Base-by-base conservation (phyloP, 495 filamentous ascomycete genomes). In the Beverwykella pulmonaria region DNA sequence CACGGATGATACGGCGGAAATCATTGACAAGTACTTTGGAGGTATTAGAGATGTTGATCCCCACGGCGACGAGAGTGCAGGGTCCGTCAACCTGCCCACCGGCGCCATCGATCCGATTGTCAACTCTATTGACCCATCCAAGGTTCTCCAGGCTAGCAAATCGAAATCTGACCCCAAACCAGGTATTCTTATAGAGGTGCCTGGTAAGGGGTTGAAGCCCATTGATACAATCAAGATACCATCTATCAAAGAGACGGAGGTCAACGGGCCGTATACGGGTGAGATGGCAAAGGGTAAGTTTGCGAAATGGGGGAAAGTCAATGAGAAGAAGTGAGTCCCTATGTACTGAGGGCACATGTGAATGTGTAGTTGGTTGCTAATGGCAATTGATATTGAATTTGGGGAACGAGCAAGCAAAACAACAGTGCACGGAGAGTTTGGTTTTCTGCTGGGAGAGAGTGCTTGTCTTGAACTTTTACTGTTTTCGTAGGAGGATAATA, bases 21-120 rank as follows among this genome's bases (percentile, higher is more conserved):
- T 39, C 8, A 29, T 53, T 9, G 10, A 29, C 3, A 10, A 53
- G 29, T 25, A 29, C 6, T 62, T 26, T 30, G 27, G 29, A 2
- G 48, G 34, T 8, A 29, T 22, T 4, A 23, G 15, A 15, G 26
- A 57, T 7, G 26, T 64, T 49, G 52, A 25, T 30, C 5, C 50
- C 1, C 52, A 64, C 27, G 36, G 52, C 12, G 50, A 64, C 22
- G 61, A 64, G 39, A 49, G 57, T 50, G 61, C 61, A 1, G 23
- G 32, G 32, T 34, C 32, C 12, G 32, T 5, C 32, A 12, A 34
- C 12, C 32, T 34, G 32, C 6, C 12, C 32, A 34, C 32, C 32
- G 32, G 12, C 6, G 5, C 12, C 12, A 12, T 12, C 12, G 32
- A 34, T 34, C 6, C 32, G 12, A 5, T 5, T 12, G 32, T 34